These are phyloP conservation scores for Lactarius evosmus DNA, from an alignment of 768 basidiomycete species.

Conservation along the genomic window DNA sequence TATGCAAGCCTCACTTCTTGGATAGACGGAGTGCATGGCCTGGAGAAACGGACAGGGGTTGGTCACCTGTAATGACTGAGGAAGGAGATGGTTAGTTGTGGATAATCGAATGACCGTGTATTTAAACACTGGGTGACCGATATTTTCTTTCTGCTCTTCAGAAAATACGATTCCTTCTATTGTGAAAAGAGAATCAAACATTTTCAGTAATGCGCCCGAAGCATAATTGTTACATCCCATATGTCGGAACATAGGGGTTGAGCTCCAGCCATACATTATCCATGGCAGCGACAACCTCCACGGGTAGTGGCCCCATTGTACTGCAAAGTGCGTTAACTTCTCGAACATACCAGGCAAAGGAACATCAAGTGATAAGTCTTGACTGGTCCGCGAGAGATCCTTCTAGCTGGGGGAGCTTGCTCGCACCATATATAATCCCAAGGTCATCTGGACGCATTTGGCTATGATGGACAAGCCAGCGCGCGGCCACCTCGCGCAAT, in stretches of 20 bases:
- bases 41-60: too few relatives aligned
- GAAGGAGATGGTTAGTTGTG: neutral
- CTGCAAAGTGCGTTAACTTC: neutral
- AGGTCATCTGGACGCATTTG: slow-evolving; percentile 33
- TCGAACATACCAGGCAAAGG: neutral
- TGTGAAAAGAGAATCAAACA: neutral
- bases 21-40: neutral
- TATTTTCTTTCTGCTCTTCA: neutral
- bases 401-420: slow-evolving; percentile 39
- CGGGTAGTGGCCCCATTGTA: slow-evolving; percentile 38
- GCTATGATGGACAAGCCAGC: slow-evolving; percentile 45
- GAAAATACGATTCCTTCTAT: neutral
- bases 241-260: slow-evolving; percentile 26
- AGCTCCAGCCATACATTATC: slow-evolving; percentile 38
- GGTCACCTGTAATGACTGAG: too few relatives aligned
- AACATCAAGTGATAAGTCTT: neutral
- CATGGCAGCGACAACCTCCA: slow-evolving; percentile 37
- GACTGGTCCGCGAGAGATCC: slow-evolving; percentile 23
- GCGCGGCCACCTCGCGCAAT: slow-evolving; percentile 39
- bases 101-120: neutral
- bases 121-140: neutral
- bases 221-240: slow-evolving; percentile 24
- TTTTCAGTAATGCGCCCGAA: neutral
- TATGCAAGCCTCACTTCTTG: neutral
- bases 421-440: slow-evolving; percentile 43